These are phyloP conservation scores for Stromatinia cepivora DNA, from an alignment of 2,329 filamentous ascomycete genomes.

Conservation along the genomic window DNA sequence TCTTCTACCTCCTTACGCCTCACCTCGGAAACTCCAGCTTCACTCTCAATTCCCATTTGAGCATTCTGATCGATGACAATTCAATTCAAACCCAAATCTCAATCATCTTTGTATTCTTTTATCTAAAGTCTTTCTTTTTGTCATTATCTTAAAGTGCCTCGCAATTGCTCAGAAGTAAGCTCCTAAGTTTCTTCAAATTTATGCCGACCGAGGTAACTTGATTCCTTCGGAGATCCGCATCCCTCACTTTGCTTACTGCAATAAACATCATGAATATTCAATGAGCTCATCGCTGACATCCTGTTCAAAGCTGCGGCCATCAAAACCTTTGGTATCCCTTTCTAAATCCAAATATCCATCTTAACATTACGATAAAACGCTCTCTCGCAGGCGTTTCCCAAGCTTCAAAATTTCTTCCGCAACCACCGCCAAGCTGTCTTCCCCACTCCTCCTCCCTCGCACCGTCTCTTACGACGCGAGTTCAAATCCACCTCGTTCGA, in stretches of 20 bases:
- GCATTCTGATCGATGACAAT: not conserved
- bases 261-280: constrained; percentile 1
- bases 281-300: constrained; percentile 22
- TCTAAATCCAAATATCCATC: not conserved
- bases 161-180: constrained; percentile 10
- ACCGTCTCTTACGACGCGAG: constrained; percentile 90
- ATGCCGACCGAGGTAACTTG: not conserved
- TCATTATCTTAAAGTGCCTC: not conserved
- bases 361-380: constrained; percentile 28
- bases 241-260: constrained; percentile 6
- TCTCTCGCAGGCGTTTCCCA: constrained; percentile 32
- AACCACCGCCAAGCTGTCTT: constrained; percentile 96
- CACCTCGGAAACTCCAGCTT: not conserved
- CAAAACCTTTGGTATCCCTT: not conserved
- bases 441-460: constrained; percentile 80
- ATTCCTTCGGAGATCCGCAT: constrained; percentile 4
- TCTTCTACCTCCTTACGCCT: not conserved
- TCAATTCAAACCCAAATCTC: not conserved
- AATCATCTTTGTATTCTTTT: not conserved
- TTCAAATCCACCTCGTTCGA: constrained; percentile 66
- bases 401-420: constrained; percentile 38
- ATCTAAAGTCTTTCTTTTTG: constrained; percentile 7
- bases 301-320: constrained; percentile 1
- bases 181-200: constrained; percentile 7
- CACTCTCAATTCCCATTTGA: not conserved